These are phyloP conservation scores for Cyclospora cayetanensis DNA, from an alignment of 169 alveolate genomes.

Conservation along the genomic window DNA sequence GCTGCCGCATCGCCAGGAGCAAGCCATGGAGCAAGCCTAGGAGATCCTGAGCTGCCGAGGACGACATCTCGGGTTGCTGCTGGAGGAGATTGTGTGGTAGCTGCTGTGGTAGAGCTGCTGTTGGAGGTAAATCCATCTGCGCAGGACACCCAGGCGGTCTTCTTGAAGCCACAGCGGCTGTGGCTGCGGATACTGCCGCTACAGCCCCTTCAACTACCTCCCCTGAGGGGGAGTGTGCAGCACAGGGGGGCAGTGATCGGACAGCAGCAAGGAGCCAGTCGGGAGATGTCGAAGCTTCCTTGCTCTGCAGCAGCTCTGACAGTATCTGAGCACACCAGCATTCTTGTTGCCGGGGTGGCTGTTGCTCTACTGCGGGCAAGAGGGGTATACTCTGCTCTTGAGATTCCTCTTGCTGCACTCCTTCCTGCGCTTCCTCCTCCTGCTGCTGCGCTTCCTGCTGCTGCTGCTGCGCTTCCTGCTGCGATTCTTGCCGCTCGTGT, in stretches of 20 bases:
- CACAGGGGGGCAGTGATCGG: slow-evolving; percentile 10
- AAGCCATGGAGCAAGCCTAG: neutral
- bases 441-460: slow-evolving; percentile 21
- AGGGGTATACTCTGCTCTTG: too few relatives aligned
- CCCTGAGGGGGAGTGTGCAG: neutral
- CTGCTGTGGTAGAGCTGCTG: neutral
- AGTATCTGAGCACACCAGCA: neutral
- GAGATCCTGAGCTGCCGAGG: neutral
- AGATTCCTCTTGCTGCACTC: neutral
- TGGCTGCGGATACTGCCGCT: neutral
- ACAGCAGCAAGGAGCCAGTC: slow-evolving; percentile 16
- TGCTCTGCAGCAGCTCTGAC: neutral
- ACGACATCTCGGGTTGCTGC: neutral
- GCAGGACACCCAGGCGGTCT: neutral
- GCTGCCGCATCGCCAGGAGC: slow-evolving; percentile 22
- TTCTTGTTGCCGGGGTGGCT: neutral
- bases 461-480: neutral
- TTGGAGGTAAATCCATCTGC: neutral
- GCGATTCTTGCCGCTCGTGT: too few relatives aligned
- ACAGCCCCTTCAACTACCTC: neutral
- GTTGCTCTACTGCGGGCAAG: too few relatives aligned
- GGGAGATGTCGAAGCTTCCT: neutral
- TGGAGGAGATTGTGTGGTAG: neutral
- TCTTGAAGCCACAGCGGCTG: neutral
- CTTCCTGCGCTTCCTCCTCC: neutral